Base-by-base conservation (phyloP, 2,329 filamentous ascomycete genomes). In the Fusarium sp. region DNA sequence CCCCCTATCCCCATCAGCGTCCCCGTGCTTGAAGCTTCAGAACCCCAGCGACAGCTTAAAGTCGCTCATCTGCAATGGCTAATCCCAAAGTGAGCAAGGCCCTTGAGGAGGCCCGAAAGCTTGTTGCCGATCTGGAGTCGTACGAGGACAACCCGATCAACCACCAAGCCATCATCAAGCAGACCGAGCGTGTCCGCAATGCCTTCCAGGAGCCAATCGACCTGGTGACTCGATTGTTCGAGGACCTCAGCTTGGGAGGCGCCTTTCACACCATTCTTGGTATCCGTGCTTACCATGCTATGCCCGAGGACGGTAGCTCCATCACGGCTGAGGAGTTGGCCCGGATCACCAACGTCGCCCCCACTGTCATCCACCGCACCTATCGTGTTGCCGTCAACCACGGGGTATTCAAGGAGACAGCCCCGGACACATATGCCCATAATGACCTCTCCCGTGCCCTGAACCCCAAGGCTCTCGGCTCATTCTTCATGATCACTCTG, bases 401-500 rank as follows among this genome's bases (percentile, higher is more conserved):
- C 57, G 78, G 78, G 18, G 61, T 79, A 38, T 76, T 76, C 40
- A 42, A 31, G 14, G 77, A 80, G 62, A 74, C 74, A 1, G 71
- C 64, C 0, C 68, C 73, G 2, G 73, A 77, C 62, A 67, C 67
- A 7, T 80, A 79, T 58, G 73, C 76, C 13, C 77, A 78, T 51
- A 80, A 79, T 29, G 61, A 66, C n/a, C 67, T 77, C 31, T 79
- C 77, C 0, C 72, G 65, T 25, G 65, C 72, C 6, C 69, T 78
- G 42, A 69, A 74, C 25, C 74, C 78, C 0, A 60, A 73, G 10
- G 75, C 64, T 0, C 58, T 77, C 2, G 78, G 77, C 1, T 69
- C 72, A 2, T 77, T 79, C 58, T 75, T 79, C 57, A 70, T 77
- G 38, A 73, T 80, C 20, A 70, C 67, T 23, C 64, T 77, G 16